phyloP scores from a whole-genome alignment of 306 rosid species.

The Arachis hypogaea region DNA sequence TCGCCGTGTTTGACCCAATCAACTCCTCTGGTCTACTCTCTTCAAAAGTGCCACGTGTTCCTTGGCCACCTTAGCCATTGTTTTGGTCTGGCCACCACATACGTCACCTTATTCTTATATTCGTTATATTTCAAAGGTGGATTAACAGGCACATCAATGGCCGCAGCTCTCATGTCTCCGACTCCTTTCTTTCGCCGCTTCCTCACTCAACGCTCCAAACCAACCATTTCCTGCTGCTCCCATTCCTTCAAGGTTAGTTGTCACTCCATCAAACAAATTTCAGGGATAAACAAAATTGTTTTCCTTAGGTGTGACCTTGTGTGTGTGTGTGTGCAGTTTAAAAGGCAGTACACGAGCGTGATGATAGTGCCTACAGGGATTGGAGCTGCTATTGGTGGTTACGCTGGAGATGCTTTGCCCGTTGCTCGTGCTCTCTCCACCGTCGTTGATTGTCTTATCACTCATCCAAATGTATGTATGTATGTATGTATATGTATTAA shows the following conservation, averaged over 20 bases:
- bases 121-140: too few species aligned
- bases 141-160: too few species aligned
- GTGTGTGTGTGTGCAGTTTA: conserved; percentile 47
- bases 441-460: conserved; percentile 83
- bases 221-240: conserved; percentile 51
- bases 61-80: too few species aligned
- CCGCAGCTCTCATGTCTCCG: conserved; percentile 43
- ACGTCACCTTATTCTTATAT: too few species aligned
- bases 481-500: too few species aligned
- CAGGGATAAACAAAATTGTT: neutral
- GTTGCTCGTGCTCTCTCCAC: conserved; percentile 81
- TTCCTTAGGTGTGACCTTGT: neutral
- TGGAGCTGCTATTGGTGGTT: conserved; percentile 91
- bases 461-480: conserved; percentile 73
- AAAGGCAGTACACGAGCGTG: conserved; percentile 80
- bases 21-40: too few species aligned
- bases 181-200: conserved; percentile 29
- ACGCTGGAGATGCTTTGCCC: conserved; percentile 86
- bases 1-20: too few species aligned
- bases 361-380: conserved; percentile 85
- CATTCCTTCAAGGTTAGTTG: conserved; percentile 58
- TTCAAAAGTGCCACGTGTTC: too few species aligned
- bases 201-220: conserved; percentile 26
- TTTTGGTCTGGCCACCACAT: too few species aligned
- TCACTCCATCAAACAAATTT: conserved; percentile 8